Conservation (phyloP, 2,329 filamentous ascomycete genomes). For the Talaromyces verruculosus region DNA sequence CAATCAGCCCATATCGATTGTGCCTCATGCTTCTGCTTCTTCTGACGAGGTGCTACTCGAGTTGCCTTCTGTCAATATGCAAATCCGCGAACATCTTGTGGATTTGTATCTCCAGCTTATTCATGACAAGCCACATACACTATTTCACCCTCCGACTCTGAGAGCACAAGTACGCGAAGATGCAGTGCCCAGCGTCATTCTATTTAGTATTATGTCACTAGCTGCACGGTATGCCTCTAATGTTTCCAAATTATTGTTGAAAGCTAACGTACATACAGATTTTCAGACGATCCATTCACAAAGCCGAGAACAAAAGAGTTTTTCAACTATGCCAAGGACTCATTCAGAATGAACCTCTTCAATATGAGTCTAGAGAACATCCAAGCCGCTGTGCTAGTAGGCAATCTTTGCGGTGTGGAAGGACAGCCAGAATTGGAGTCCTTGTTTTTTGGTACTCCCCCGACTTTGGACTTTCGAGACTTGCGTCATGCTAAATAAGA, state of each 20-base stretch:
- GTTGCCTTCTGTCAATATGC: not conserved
- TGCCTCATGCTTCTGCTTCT: not conserved
- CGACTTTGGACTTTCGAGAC: not conserved
- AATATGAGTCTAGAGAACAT: not conserved
- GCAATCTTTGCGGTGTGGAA: not conserved
- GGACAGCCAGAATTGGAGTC: not conserved
- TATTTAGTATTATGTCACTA: not conserved
- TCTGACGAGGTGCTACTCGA: not conserved
- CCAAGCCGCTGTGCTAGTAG: not conserved
- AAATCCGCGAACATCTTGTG: constrained; percentile 9
- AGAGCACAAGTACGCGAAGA: constrained; percentile 5
- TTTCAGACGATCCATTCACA: not conserved
- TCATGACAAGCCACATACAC: constrained; percentile 17
- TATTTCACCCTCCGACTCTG: constrained; percentile 15
- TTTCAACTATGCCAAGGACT: not conserved
- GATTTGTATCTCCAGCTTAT: constrained; percentile 15
- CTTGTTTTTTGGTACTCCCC: not conserved
- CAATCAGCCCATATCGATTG: not conserved
- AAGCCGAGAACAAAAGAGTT: not conserved
- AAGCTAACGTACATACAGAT: not conserved
- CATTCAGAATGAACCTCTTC: not conserved
- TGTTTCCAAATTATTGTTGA: not conserved
- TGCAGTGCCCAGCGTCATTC: not conserved
- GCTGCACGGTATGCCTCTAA: not conserved
- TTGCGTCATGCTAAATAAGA: not conserved